phyloP scores from a whole-genome alignment of 1,139 yeast species.

The Nakaseomyces kungkrabaensis region DNA sequence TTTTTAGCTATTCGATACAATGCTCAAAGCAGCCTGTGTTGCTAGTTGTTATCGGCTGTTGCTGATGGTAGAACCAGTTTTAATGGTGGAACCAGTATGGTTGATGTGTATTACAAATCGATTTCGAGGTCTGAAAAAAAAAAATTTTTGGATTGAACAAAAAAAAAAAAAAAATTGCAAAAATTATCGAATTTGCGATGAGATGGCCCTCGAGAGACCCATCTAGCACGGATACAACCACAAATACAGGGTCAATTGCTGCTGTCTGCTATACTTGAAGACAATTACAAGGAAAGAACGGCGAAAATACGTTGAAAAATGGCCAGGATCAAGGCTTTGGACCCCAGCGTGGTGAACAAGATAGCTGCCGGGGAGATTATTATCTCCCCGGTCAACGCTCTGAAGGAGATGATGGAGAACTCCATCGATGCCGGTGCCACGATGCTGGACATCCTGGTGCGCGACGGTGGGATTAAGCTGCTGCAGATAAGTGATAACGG shows the following conservation, averaged over 20 bases:
- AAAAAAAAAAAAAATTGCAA: background rate
- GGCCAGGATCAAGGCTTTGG: slow-evolving; percentile 18
- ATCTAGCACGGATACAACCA: too few relatives aligned
- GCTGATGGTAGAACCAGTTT: too few relatives aligned
- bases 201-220: background rate
- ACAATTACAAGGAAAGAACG: background rate
- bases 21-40: too few relatives aligned
- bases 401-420: slow-evolving; percentile 71
- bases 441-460: slow-evolving; percentile 50
- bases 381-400: slow-evolving; percentile 80
- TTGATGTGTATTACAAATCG: too few relatives aligned
- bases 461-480: slow-evolving; percentile 54
- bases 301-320: background rate
- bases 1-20: too few relatives aligned
- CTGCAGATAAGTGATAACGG: slow-evolving; percentile 72
- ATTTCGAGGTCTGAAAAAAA: background rate
- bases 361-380: slow-evolving; percentile 98
- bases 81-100: too few relatives aligned
- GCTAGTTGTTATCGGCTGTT: too few relatives aligned
- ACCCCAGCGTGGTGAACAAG: slow-evolving; percentile 55
- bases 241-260: background rate
- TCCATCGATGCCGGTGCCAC: slow-evolving; percentile 67
- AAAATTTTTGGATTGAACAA: too few relatives aligned
- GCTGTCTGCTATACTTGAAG: too few relatives aligned
- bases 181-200: background rate